Evolutionary conservation across 2,329 filamentous ascomycete species (phyloP).

Genomic region (Zymoseptoria brevis): DNA sequence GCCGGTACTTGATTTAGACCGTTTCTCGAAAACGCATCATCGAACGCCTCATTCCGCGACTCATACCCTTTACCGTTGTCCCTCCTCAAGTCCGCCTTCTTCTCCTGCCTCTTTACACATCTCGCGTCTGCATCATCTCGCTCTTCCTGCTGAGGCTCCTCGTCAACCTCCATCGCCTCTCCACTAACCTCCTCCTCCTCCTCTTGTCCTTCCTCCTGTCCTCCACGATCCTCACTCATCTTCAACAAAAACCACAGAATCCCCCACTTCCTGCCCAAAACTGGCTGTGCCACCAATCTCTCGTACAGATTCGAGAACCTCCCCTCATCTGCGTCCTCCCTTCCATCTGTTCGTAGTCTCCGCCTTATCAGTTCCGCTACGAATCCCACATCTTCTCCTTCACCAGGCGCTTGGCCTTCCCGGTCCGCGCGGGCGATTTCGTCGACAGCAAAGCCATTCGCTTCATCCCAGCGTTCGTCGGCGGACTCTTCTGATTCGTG

Average conservation of each 20-base stretch:
- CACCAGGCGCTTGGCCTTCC: constrained; percentile 35
- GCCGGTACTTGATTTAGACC: constrained; percentile 35
- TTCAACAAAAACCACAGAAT: constrained; percentile 87
- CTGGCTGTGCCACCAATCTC: constrained; percentile 78
- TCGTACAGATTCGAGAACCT: constrained; percentile 88
- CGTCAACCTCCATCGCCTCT: constrained; percentile 5
- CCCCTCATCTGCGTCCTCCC: constrained; percentile 64
- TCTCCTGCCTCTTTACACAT: constrained; percentile 2
- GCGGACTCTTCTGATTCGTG: constrained; percentile 59
- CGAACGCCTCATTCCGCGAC: constrained; percentile 29
- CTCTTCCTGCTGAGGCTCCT: constrained; percentile 13
- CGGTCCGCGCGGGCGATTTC: constrained; percentile 35
- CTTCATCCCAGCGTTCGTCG: constrained; percentile 61
- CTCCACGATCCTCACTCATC: constrained; percentile 35
- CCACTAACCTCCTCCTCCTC: constrained; percentile 5
- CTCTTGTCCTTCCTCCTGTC: constrained; percentile 2
- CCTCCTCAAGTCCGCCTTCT: constrained; percentile 3
- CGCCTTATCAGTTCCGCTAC: constrained; percentile 87
- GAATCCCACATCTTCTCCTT: constrained; percentile 71
- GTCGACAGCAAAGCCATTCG: constrained; percentile 44
- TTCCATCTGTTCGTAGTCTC: constrained; percentile 71
- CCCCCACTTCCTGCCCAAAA: constrained; percentile 92
- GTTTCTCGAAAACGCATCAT: constrained; percentile 42
- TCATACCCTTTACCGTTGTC: constrained; percentile 1
- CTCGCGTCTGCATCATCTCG: constrained; percentile 2